Conservation (phyloP, 495 filamentous ascomycete genomes). For the Xylaria venustula region DNA sequence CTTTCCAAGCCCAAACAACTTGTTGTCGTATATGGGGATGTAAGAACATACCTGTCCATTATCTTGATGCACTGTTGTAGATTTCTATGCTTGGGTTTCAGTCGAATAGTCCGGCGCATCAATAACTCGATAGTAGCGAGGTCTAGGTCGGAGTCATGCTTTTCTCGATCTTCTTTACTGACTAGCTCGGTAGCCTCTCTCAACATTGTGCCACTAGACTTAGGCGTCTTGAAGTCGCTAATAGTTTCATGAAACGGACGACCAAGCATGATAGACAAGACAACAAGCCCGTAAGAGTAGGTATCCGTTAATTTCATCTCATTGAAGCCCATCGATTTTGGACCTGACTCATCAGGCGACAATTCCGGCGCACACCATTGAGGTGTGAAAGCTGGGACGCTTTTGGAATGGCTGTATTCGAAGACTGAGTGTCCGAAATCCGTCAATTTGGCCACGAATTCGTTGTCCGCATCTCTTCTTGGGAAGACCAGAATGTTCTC, state of each 20-base stretch:
- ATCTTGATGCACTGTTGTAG: not conserved
- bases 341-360: not conserved
- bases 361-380: not conserved
- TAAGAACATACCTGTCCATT: not conserved
- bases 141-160: not conserved
- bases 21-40: too few species aligned
- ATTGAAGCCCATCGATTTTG: not conserved
- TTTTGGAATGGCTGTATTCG: not conserved
- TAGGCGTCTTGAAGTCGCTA: not conserved
- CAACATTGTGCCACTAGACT: not conserved
- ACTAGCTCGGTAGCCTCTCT: not conserved
- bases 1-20: too few species aligned
- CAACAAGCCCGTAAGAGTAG: not conserved
- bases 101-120: not conserved
- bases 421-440: not conserved
- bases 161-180: not conserved
- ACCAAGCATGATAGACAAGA: not conserved
- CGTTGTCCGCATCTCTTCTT: not conserved
- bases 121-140: not conserved
- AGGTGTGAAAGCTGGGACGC: not conserved
- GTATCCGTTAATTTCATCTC: not conserved
- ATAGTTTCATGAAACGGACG: not conserved
- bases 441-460: not conserved
- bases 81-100: not conserved
- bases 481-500: not conserved